Base-by-base conservation (phyloP, 257 asterid genomes). In the Linaria vulgaris region DNA sequence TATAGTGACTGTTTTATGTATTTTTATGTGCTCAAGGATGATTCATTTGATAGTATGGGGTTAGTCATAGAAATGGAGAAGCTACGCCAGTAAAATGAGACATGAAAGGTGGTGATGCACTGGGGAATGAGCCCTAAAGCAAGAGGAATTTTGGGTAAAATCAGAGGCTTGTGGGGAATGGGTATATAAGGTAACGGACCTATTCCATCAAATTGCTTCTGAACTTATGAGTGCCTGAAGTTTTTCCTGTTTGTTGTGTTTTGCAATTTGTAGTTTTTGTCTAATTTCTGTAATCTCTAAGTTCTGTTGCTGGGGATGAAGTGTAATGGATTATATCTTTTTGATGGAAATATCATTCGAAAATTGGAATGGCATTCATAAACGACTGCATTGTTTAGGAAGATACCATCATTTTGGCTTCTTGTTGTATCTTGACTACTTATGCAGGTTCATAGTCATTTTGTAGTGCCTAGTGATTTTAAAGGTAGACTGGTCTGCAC, bases 151-250 rank as follows among this genome's bases (percentile, higher is more conserved):
- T n/a, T n/a, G n/a, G n/a, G n/a, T n/a, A n/a, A n/a, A n/a, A n/a
- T n/a, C n/a, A n/a, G n/a, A n/a, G n/a, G n/a, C n/a, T n/a, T n/a
- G n/a, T n/a, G n/a, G n/a, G 50, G 61, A 23, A 69, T 57, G 48
- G 60, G n/a, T n/a, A n/a, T n/a, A n/a, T n/a, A 63, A 79, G 79
- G 77, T 79, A 63, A 57, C 47, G 38, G 34, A 58, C 60, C 20
- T 49, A 24, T n/a, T 63, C 27, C 72, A 31, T 56, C 45, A 12
- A 45, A 16, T 63, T 63, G 64, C 75, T 62, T 65, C 27, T 43
- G 59, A 38, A 67, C 55, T 63, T 56, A 43, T 22, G 54, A 75
- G 67, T 56, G 55, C 54, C 23, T 39, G 34, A 69, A 41, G n/a
- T n/a, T n/a, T 27, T 27, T 27, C 1, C 57, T n/a, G n/a, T 50